Percentiles rank a stretch among this genome's conserved stretches.
These are phyloP conservation scores for Megacollybia marginata DNA, from an alignment of 768 basidiomycete species.

Conservation along the genomic window DNA sequence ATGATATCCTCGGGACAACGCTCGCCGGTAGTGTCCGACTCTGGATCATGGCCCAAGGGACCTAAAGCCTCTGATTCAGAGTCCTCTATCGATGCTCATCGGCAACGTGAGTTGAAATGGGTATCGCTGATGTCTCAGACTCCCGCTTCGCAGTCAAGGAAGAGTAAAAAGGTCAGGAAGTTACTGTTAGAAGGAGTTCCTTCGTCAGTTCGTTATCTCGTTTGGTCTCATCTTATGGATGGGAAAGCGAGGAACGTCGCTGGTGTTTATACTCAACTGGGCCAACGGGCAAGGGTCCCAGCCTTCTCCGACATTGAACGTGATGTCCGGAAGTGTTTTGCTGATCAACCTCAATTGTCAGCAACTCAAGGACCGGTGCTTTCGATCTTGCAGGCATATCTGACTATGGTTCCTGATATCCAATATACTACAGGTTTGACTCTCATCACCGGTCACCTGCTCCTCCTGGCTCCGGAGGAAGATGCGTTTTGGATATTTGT, in stretches of 20 bases:
- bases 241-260: conserved; percentile 64
- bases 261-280: conserved; percentile 59
- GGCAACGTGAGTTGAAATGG: conserved; percentile 75
- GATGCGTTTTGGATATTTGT: conserved; percentile 90
- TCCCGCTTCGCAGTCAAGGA: conserved; percentile 56
- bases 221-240: conserved; percentile 78
- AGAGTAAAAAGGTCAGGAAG: conserved; percentile 74
- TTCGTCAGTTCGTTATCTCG: conserved; percentile 74
- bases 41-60: conserved; percentile 5
- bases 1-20: conserved; percentile 23
- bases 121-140: conserved; percentile 51
- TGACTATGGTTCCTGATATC: conserved; percentile 82
- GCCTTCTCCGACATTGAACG: conserved; percentile 47
- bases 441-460: conserved; percentile 61
- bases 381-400: conserved; percentile 61
- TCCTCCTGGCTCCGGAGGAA: conserved; percentile 75
- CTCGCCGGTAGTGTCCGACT: conserved; percentile 20
- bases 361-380: conserved; percentile 49
- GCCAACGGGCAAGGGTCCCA: conserved; percentile 44
- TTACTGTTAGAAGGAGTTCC: conserved; percentile 75
- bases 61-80: conserved; percentile 23
- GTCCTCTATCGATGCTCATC: conserved; percentile 53
- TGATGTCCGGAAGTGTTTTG: conserved; percentile 49
- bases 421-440: conserved; percentile 61
- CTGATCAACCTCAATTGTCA: conserved; percentile 51